phyloP scores from a whole-genome alignment of 1,284 basidiomycete species.

The Takashimella tepidaria region DNA sequence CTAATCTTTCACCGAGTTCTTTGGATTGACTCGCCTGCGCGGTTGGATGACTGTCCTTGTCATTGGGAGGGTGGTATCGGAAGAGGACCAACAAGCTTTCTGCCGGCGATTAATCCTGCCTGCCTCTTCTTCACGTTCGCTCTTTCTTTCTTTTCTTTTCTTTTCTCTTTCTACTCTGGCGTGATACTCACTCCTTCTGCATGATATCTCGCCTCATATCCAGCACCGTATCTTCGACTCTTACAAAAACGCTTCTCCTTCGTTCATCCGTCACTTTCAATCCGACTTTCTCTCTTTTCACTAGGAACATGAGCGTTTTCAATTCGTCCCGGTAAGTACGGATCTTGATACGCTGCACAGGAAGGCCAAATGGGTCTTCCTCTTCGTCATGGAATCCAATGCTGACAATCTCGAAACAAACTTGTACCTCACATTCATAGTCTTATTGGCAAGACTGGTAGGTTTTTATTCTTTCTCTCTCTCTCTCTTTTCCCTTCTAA shows the following conservation, averaged over 20 bases:
- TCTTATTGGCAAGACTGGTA: constrained; percentile 33
- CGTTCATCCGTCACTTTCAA: constrained; percentile 6
- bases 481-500: background rate
- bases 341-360: too few relatives aligned
- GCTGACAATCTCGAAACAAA: background rate
- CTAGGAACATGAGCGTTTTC: constrained; percentile 14
- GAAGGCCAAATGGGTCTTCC: too few relatives aligned
- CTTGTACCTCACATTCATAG: constrained; percentile 6
- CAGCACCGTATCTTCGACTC: background rate
- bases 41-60: too few relatives aligned
- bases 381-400: too few relatives aligned
- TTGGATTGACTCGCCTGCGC: too few relatives aligned
- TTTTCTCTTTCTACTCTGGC: background rate
- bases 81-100: background rate
- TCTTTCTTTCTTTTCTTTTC: background rate
- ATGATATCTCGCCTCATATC: background rate
- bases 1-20: too few relatives aligned
- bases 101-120: background rate
- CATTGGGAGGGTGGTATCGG: too few relatives aligned
- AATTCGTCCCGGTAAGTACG: constrained; percentile 12
- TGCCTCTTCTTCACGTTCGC: background rate
- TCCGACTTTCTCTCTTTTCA: constrained; percentile 6
- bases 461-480: background rate
- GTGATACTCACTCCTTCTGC: background rate
- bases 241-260: background rate